These are phyloP conservation scores for Arabidopsis lyrata DNA, from an alignment of 441 rosid genomes.

Conservation along the genomic window DNA sequence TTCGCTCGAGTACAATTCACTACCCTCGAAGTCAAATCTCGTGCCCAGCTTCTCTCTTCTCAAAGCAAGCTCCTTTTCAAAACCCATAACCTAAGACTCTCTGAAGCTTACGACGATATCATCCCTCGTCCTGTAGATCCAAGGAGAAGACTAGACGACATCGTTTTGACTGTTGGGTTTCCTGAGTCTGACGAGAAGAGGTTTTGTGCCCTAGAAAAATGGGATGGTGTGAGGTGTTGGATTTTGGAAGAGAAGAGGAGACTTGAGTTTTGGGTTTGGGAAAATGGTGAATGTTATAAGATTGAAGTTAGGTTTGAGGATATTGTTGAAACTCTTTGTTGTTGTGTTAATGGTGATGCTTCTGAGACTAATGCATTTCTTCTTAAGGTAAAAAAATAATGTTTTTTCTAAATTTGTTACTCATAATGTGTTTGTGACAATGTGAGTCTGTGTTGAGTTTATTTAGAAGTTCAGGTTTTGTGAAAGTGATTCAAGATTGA, in stretches of 20 bases:
- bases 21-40: constrained; percentile 54
- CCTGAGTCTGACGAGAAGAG: constrained; percentile 43
- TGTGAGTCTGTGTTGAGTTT: constrained; percentile 8
- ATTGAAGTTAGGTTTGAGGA: constrained; percentile 79
- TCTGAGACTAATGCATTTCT: constrained; percentile 59
- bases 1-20: constrained; percentile 83
- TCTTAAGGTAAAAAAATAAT: constrained; percentile 69
- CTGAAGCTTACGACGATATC: constrained; percentile 71
- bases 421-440: background rate
- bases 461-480: background rate
- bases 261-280: constrained; percentile 79
- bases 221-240: constrained; percentile 86
- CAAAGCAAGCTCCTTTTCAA: constrained; percentile 58
- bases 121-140: constrained; percentile 65
- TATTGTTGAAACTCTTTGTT: constrained; percentile 65
- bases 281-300: constrained; percentile 58
- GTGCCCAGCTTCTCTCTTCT: constrained; percentile 56
- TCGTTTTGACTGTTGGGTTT: constrained; percentile 67
- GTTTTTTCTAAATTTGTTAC: background rate
- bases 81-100: constrained; percentile 56
- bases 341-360: constrained; percentile 48
- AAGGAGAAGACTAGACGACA: constrained; percentile 51
- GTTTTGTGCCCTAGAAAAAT: constrained; percentile 64
- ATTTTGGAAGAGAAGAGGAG: constrained; percentile 73
- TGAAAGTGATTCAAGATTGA: background rate